These are phyloP conservation scores for Paracorniculantispora psalliotae DNA, from an alignment of 2,329 filamentous ascomycete species.

Conservation along the genomic window DNA sequence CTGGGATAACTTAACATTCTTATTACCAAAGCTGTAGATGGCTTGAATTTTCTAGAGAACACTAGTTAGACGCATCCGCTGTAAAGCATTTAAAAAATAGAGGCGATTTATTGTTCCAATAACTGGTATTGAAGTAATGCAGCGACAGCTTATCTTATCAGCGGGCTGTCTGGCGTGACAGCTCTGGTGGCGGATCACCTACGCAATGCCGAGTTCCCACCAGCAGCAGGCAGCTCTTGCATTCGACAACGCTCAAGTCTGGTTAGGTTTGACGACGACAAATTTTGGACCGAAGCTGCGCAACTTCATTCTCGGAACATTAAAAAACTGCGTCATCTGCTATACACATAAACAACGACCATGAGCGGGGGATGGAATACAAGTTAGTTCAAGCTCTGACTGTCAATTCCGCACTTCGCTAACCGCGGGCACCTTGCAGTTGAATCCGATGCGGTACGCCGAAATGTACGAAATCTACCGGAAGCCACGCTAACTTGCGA, in stretches of 20 bases:
- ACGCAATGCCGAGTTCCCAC: not conserved
- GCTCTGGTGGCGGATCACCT: no score
- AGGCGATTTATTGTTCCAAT: not conserved
- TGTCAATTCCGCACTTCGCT: constrained; percentile 14
- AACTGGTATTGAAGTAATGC: not conserved
- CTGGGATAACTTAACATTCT: not conserved
- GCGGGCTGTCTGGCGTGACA: not conserved
- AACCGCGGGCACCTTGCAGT: constrained; percentile 41
- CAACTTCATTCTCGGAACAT: not conserved
- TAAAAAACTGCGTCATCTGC: not conserved
- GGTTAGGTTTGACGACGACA: not conserved
- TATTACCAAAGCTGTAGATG: not conserved
- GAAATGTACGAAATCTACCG: not conserved
- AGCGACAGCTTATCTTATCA: constrained; percentile 11
- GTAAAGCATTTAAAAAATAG: not conserved
- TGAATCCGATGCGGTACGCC: constrained; percentile 85
- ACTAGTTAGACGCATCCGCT: not conserved
- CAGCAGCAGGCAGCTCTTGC: not conserved
- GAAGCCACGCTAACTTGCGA: constrained; percentile 13
- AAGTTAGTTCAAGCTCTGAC: constrained; percentile 44
- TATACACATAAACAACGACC: constrained; percentile 13
- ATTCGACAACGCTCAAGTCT: not conserved
- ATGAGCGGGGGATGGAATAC: constrained; percentile 94
- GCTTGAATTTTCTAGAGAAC: not conserved
- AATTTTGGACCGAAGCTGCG: not conserved